Percentiles rank a stretch among this genome's conserved stretches.
Conservation (phyloP, 345 rosid genomes). For the Physaria fendleri region DNA sequence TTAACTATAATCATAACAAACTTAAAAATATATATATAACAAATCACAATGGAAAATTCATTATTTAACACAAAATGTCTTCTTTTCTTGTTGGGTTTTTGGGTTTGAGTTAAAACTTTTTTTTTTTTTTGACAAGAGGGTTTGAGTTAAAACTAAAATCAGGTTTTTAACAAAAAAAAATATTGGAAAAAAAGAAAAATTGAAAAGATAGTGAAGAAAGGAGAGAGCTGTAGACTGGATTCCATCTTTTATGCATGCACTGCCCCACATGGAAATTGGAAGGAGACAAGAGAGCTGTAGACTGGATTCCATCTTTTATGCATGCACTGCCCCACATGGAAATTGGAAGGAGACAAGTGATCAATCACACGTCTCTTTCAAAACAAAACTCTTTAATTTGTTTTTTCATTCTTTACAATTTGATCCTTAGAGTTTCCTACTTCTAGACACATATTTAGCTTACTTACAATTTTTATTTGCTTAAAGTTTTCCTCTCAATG, state of each 20-base stretch:
- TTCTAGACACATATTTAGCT: constrained; percentile 13
- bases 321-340: constrained; percentile 71
- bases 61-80: no score
- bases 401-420: constrained; percentile 24
- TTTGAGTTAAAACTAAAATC: background rate
- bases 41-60: no score
- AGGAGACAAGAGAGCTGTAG: constrained; percentile 44
- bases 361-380: constrained; percentile 56
- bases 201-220: constrained; percentile 47
- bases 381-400: constrained; percentile 21
- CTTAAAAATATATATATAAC: no score
- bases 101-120: no score
- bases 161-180: background rate
- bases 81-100: no score
- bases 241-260: constrained; percentile 81
- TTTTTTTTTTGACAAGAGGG: no score
- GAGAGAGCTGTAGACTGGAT: constrained; percentile 35
- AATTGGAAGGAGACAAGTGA: constrained; percentile 55
- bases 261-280: constrained; percentile 64
- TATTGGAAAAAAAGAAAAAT: constrained; percentile 14
- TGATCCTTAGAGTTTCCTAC: constrained; percentile 14
- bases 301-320: constrained; percentile 60
- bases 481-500: constrained; percentile 3
- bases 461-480: constrained; percentile 7
- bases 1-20: no score